Percentiles rank a stretch among this genome's conserved stretches.
phyloP scores from a whole-genome alignment of 106 monocot genomes.

The Iris macrosiphon region DNA sequence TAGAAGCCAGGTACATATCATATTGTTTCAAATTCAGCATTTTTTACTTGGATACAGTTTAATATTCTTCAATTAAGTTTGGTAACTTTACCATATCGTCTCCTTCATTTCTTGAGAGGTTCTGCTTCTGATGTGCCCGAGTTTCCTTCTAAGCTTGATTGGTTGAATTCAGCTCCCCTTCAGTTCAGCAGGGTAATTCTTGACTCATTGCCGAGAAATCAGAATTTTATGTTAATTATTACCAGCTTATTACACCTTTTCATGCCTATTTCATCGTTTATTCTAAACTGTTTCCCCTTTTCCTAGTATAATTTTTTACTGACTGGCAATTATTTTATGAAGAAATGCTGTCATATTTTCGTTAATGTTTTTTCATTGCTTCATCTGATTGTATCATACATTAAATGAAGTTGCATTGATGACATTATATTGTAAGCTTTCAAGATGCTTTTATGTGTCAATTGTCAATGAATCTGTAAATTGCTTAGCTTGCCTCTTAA shows the following conservation, averaged over 20 bases:
- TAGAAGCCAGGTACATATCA: conserved; percentile 58
- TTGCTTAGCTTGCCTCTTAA: neutral
- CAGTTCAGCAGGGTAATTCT: conserved; percentile 69
- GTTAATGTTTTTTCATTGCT: neutral
- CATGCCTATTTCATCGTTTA: too few relatives aligned
- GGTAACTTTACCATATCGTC: neutral
- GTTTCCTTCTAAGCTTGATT: conserved; percentile 88
- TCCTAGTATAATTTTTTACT: too few relatives aligned
- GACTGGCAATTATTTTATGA: neutral
- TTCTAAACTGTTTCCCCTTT: too few relatives aligned
- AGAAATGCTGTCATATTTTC: neutral
- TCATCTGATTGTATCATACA: neutral
- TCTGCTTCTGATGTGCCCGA: conserved; percentile 66
- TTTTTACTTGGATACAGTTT: neutral
- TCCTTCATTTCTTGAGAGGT: conserved; percentile 33
- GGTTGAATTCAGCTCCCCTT: conserved; percentile 95
- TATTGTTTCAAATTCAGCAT: conserved; percentile 2
- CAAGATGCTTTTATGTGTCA: neutral
- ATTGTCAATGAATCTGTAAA: neutral
- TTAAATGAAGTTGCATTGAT: neutral
- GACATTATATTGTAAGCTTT: neutral
- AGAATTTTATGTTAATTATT: neutral
- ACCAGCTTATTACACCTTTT: neutral
- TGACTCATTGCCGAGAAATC: conserved; percentile 2
- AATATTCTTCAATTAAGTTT: neutral